Percentiles rank a stretch among this genome's conserved stretches.
These are phyloP conservation scores for Vicia faba DNA, from an alignment of 306 rosid genomes.

Conservation along the genomic window DNA sequence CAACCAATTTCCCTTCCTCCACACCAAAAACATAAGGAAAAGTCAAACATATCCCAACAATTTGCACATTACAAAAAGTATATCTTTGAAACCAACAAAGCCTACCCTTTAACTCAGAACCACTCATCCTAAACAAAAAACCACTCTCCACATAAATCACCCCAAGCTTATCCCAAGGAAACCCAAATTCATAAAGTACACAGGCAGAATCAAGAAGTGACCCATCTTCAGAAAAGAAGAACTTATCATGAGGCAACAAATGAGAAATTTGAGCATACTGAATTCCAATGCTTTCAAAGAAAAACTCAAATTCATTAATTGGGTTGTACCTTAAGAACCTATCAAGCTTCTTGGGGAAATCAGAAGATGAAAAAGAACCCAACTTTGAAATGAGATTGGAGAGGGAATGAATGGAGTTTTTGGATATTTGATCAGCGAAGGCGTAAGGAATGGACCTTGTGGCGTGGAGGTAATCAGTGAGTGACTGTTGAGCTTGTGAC, in stretches of 20 bases:
- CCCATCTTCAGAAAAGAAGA: slow-evolving; percentile 68
- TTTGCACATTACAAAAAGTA: slow-evolving; percentile 58
- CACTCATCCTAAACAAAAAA: slow-evolving; percentile 47
- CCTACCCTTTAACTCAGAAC: slow-evolving; percentile 45
- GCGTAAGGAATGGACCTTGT: slow-evolving; percentile 66
- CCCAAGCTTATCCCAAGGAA: slow-evolving; percentile 83
- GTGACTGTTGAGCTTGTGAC: slow-evolving; percentile 54
- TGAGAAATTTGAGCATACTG: slow-evolving; percentile 37
- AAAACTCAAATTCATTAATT: slow-evolving; percentile 81
- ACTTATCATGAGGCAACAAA: slow-evolving; percentile 58
- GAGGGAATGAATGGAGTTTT: slow-evolving; percentile 52
- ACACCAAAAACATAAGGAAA: slow-evolving; percentile 59
- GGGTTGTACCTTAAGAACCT: slow-evolving; percentile 78
- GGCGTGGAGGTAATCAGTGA: slow-evolving; percentile 70
- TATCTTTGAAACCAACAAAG: slow-evolving; percentile 47
- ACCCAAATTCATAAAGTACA: slow-evolving; percentile 66
- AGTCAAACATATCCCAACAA: slow-evolving; percentile 68
- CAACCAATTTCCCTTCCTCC: slow-evolving; percentile 39
- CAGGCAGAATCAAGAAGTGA: slow-evolving; percentile 56
- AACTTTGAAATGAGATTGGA: slow-evolving; percentile 51
- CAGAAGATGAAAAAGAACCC: slow-evolving; percentile 38
- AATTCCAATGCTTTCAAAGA: slow-evolving; percentile 84
- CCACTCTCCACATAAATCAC: slow-evolving; percentile 50
- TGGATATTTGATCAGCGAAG: slow-evolving; percentile 64
- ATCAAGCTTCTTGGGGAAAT: slow-evolving; percentile 46